phyloP scores from a whole-genome alignment of 2,329 filamentous ascomycete genomes.

The Trichoderma sp. region DNA sequence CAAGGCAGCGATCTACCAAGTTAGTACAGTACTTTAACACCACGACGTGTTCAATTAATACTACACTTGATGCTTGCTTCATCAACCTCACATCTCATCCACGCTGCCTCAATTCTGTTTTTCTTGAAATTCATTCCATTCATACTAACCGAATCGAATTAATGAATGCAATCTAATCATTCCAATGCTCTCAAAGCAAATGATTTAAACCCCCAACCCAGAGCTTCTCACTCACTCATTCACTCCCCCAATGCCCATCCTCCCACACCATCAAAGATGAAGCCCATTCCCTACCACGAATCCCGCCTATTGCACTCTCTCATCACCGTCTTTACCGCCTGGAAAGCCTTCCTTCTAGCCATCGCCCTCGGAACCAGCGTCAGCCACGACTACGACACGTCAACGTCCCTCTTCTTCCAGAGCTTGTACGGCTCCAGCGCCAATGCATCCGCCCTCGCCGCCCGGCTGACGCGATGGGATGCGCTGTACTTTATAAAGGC shows the following conservation, averaged over 20 bases:
- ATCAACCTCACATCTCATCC: not conserved
- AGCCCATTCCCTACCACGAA: not conserved
- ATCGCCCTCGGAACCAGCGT: constrained; percentile 52
- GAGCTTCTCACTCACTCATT: not conserved
- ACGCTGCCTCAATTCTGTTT: not conserved
- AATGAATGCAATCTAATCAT: fast-evolving
- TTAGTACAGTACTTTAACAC: not conserved
- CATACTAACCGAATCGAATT: not conserved
- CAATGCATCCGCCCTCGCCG: constrained; percentile 45
- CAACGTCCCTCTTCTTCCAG: constrained; percentile 51
- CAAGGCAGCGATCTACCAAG: not conserved
- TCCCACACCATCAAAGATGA: not conserved
- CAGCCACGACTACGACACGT: constrained; percentile 75
- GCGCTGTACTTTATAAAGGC: constrained; percentile 69
- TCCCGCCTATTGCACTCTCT: constrained; percentile 28
- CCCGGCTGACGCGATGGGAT: constrained; percentile 73
- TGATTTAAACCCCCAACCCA: not conserved
- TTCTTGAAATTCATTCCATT: not conserved
- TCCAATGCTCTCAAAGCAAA: not conserved
- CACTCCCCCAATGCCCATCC: not conserved
- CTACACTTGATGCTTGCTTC: not conserved
- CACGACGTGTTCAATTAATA: not conserved
- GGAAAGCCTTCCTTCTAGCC: constrained; percentile 65
- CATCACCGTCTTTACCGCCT: constrained; percentile 49
- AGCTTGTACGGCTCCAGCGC: constrained; percentile 31